Conservation (phyloP, 192 early-diverging fungal genomes). For the Funneliformis geosporum region DNA sequence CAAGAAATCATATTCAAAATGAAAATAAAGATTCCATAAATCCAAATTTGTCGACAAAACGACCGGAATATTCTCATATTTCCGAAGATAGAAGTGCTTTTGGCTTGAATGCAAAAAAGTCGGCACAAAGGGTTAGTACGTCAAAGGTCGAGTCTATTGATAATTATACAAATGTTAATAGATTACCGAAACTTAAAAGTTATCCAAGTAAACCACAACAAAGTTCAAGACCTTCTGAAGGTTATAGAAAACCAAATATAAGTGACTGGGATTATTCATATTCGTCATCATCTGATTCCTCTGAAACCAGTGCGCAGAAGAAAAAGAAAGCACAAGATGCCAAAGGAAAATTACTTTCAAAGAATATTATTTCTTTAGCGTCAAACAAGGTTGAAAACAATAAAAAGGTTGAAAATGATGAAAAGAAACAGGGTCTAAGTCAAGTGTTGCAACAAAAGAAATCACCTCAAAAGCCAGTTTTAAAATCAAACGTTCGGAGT, state of each 20-base stretch:
- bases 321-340: neutral
- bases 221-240: neutral
- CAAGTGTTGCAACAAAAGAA: neutral
- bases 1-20: neutral
- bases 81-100: neutral
- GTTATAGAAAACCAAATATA: constrained; percentile 4
- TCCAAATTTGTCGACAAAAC: neutral
- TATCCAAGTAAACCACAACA: neutral
- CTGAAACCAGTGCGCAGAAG: too few species aligned
- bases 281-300: neutral
- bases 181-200: neutral
- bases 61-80: neutral
- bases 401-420: neutral
- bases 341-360: neutral
- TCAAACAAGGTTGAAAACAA: neutral
- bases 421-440: neutral
- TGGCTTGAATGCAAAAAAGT: neutral
- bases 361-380: neutral
- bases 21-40: neutral
- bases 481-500: neutral
- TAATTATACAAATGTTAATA: neutral
- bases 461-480: neutral
- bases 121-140: neutral
- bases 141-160: neutral
- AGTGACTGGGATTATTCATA: constrained; percentile 22